Evolutionary conservation across 495 filamentous ascomycete genomes (phyloP), one percentile per base, ranked within the genome.

Genomic region (Penicillium salamii): DNA sequence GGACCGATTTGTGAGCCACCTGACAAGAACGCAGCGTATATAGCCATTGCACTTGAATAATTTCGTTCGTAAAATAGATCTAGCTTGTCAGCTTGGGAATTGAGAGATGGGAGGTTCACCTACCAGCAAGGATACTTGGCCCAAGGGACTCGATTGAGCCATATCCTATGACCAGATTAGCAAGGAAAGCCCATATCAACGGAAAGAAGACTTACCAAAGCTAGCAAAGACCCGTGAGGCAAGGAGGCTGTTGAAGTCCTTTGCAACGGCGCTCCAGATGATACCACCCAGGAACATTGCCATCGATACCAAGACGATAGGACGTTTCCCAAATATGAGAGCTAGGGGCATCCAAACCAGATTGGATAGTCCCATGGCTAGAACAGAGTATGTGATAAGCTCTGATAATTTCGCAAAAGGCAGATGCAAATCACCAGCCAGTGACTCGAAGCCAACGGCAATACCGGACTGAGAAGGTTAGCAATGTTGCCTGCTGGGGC

Each of bases 281-380:
- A 67, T 68, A 7, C 73, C 68, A 4, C 69, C 49, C 7, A 71
- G 49, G 29, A 73, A 66, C 13, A 69, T 57, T 1, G 71, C 34
- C 19, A 71, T 61, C 4, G 77, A 75, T 1, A 77, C 21, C 2
- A 80, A 47, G 0, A 77, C 63, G 17, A 72, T 51, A 6, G 70
- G 70, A 1, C 78, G 70, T 12, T 77, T 68, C 12, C 78, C 78
- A 37, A 69, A 77, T 19, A 72, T 62, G 23, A 77, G 69, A 0
- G 78, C 69, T 11, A 80, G 47, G 1, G 78, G 78, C 32, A 76
- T 75, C 70, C 76, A 77, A 36, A 78, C 51, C 7, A 78, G 39
- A 7, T 77, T 76, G 1, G 68, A 63, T 19, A 69, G 40, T 6
- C 69, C 69, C 53, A 71, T 63, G 12, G 66, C 55, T 11, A 72